Base-by-base conservation (phyloP, 345 rosid species). In the Euphorbia pulcherrima region DNA sequence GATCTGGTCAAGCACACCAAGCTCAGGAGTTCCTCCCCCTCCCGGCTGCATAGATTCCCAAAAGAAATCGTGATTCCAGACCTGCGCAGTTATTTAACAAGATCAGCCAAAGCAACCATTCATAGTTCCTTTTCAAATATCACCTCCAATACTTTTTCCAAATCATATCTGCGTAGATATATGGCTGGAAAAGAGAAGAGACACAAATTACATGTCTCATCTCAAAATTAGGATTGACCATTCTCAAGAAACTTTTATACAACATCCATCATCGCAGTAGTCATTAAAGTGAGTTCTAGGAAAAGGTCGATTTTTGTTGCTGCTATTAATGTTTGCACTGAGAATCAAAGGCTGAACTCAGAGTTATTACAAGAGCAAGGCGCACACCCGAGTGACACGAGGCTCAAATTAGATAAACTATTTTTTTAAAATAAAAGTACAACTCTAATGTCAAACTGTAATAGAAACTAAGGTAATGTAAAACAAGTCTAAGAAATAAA, bases 1-100 rank as follows among this genome's bases (percentile, higher is more conserved):
- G 77, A 92, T 88, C 85, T 92, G 98, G 65, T 81, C 78, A 77
- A 90, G 98, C 57, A 90, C 80, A 72, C 92, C 98, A 69, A 83
- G 86, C 78, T 73, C 60, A 30, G 97, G 94, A 82, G 75, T 62
- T 72, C 75, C 82, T 28, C 98, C 97, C 26, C 97, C 98, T 51
- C 90, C 92, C 67, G 97, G 98, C 82, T 87, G 92, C 97, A 93
- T 90, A 23, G 98, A 93, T 77, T 93, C 98, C 98, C 98, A 93
- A 64, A 93, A 93, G 82, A 90, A 93, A 67, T 90, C 88, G 78
- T 93, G 97, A 81, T 90, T 93, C 94, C 94, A 93, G 24, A 88
- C 90, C 97, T 90, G 76, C 66, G 75, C 66, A 73, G 54, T 67
- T 23, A 44, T 47, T 40, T 8, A 24, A 46, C 6, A 46, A 46